Evolutionary conservation across 163 green algal species (phyloP), one percentile per base, ranked within the genome.

Genomic region (Volvox carteri): DNA sequence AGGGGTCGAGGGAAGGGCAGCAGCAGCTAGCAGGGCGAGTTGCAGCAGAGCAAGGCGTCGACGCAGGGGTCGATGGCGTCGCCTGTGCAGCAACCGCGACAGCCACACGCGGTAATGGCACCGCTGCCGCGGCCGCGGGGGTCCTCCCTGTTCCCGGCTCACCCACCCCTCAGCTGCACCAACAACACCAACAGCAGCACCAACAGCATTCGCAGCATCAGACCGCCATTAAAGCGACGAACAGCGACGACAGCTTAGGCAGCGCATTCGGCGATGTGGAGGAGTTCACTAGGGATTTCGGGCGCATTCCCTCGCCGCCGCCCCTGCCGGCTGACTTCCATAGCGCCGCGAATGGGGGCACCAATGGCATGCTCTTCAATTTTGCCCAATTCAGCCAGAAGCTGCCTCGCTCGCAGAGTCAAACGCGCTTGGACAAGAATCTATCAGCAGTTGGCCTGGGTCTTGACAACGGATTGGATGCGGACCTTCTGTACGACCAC

Each of bases 321-420:
- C 92, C 92, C 28, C 79, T 93, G 39, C 92, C 92, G 30, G 23
- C 68, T 9, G 90, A 95, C 78, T 93, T 95, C 78, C 87, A 90
- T 48, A 42, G 65, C 80, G 76, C 62, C 11, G 50, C 44, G 18
- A 35, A 39, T 11, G 84, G 35, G 0, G 56, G 30, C 23, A 54
- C 33, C 28, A 48, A 72, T 62, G 60, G 60, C 88, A 90, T 90
- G 48, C 86, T 95, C n/a, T 95, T 95, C 86, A 93, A 95, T 74
- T 95, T 95, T 42, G 39, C 67, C 12, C 90, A 95, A 88, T 95
- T 95, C 78, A 86, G 48, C 60, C 88, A 93, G 85, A 90, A 90
- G 52, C 84, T 94, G 73, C 92, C 90, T n/a, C 84, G 84, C 33
- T 54, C 83, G 41, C 62, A 74, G 58, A 78, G 60, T 18, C 65